Base-by-base conservation (phyloP, 805 yeast genomes). In the Starmerella ratchasimensis region DNA sequence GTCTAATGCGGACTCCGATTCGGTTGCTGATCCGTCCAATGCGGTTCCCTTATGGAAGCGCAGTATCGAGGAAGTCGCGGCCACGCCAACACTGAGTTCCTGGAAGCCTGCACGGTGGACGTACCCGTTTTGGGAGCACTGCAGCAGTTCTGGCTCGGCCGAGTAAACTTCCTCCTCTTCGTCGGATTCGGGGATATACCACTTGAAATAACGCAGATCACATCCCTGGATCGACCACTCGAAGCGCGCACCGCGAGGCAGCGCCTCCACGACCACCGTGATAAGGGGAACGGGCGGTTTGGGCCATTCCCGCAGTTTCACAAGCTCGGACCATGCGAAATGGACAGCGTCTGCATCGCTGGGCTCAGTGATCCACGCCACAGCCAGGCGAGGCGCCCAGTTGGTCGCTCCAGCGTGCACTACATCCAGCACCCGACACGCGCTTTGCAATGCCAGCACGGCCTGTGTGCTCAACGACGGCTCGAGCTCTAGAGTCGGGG, bases 371-470 rank as follows among this genome's bases (percentile, higher is more conserved):
- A 76, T 59, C 44, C 69, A 80, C 41, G 83, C 77, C 2, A 74
- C 63, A 37, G 68, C 64, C 5, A 63, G 58, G 1, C 73, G 42
- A 17, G 44, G 28, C 16, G 58, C 18, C 72, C 64, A 14, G 60
- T 61, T 2, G 46, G 19, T 33, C 1, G 27, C 46, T 10, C 68
- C 66, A 24, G 37, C 46, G 7, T 65, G 67, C 14, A 75, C 65
- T 5, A 75, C 71, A 5, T 65, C 50, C 45, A 75, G 72, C 3
- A 84, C 77, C 13, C 72, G 67, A 43, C 67, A 64, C 34, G 83
- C 69, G 58, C 84, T 90, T 55, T 82, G 93, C 34, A 86, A 65
- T 0, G 94, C 64, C 18, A 84, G 56, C 0, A 65, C 61, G 0
- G 73, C 52, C 36, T 72, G 69, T 3, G 54, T 42, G 4, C 21